Evolutionary conservation across 768 basidiomycete genomes (phyloP).

Genomic region (Hericium rajendrae): DNA sequence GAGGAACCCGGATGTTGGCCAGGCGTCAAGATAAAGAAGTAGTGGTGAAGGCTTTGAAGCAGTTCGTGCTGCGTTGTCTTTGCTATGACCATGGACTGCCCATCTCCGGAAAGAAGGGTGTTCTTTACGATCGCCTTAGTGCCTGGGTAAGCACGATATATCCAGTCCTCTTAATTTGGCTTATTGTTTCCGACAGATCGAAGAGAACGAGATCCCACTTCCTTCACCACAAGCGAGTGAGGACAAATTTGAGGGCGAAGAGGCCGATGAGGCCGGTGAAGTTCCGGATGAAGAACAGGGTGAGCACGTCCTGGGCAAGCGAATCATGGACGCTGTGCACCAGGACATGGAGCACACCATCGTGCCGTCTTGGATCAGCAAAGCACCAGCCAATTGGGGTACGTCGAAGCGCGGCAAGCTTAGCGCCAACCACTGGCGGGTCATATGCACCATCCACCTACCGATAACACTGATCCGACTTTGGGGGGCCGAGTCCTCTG

Average conservation of each 20-base stretch:
- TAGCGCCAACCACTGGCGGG: conserved; percentile 28
- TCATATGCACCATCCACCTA: conserved; percentile 24
- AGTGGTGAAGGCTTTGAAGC: not conserved
- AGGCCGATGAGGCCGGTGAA: no score
- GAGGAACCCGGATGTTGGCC: no score
- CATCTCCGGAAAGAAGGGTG: not conserved
- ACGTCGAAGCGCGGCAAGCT: conserved; percentile 23
- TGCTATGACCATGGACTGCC: not conserved
- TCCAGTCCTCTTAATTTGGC: no score
- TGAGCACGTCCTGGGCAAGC: conserved; percentile 19
- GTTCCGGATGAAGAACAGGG: no score
- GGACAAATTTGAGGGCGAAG: no score
- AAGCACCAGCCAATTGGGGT: conserved; percentile 24
- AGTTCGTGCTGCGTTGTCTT: not conserved
- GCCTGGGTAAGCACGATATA: not conserved
- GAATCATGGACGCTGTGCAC: conserved; percentile 22
- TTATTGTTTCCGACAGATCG: no score
- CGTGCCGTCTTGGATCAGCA: conserved; percentile 24
- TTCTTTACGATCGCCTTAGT: not conserved
- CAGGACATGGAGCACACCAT: conserved; percentile 20
- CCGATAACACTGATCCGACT: conserved; percentile 26
- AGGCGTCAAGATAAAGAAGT: not conserved
- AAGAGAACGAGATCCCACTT: no score
- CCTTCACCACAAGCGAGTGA: no score
- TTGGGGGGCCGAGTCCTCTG: conserved; percentile 21